A percentile compares a stretch with the other conserved stretches of the same genome.
Evolutionary conservation across 2,329 filamentous ascomycete genomes (phyloP).

Genomic region (Hymenoscyphus fraxineus): DNA sequence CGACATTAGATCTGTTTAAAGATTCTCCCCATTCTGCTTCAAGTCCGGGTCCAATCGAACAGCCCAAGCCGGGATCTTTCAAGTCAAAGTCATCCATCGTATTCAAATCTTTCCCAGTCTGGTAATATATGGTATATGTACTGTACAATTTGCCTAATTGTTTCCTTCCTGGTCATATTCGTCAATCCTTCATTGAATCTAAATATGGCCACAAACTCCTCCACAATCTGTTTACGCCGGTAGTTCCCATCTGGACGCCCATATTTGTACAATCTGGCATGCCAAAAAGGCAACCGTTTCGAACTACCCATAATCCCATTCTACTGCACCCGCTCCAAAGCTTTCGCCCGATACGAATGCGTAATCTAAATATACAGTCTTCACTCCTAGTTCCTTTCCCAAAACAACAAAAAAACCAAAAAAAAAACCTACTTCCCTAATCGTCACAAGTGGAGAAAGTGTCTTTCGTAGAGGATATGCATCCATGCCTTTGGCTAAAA

Average conservation of each 20-base stretch:
- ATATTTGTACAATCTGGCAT: background rate
- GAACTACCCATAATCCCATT: background rate
- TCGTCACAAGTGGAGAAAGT: background rate
- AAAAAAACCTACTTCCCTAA: background rate
- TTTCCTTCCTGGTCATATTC: background rate
- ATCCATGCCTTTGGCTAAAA: background rate
- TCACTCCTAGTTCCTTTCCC: background rate
- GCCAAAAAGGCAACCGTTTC: background rate
- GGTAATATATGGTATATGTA: too few relatives aligned
- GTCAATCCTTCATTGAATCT: background rate
- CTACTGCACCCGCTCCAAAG: background rate
- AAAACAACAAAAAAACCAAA: background rate
- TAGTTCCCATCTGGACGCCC: background rate
- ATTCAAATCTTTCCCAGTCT: too few relatives aligned
- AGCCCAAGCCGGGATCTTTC: too few relatives aligned
- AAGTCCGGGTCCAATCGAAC: background rate
- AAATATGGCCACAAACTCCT: background rate
- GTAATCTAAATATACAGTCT: background rate
- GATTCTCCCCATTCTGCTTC: background rate
- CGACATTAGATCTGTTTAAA: background rate
- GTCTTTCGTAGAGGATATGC: background rate
- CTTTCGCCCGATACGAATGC: background rate
- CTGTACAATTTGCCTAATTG: too few relatives aligned
- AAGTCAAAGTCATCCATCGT: too few relatives aligned
- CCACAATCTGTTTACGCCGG: background rate